phyloP scores from a whole-genome alignment of 306 rosid species.

The Pyrus communis region DNA sequence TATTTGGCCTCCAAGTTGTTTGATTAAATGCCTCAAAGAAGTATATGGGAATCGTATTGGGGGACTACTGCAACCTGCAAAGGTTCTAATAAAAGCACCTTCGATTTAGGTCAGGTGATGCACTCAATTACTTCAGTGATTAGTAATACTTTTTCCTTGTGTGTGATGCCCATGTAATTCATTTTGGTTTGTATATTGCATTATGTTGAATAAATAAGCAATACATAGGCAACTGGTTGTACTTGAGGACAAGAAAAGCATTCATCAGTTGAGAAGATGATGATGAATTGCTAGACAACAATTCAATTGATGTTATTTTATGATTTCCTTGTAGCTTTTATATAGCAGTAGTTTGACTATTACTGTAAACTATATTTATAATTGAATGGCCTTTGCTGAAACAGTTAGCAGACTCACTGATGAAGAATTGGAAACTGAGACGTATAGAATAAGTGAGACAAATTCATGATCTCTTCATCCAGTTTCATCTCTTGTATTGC shows the following conservation, averaged over 20 bases:
- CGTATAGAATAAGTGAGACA: slow-evolving; percentile 41
- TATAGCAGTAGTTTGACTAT: no score
- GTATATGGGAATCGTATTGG: not conserved
- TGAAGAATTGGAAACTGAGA: slow-evolving; percentile 58
- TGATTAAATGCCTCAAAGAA: no score
- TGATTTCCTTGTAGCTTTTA: no score
- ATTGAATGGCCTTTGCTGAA: slow-evolving; percentile 11
- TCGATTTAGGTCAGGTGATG: not conserved
- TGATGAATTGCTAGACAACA: no score
- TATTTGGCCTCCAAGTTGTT: no score
- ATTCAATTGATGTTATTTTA: no score
- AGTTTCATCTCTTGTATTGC: slow-evolving; percentile 35
- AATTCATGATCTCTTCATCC: slow-evolving; percentile 57
- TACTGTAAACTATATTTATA: not conserved
- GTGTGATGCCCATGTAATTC: not conserved
- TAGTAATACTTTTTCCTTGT: not conserved
- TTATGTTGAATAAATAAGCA: not conserved
- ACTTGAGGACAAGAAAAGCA: no score
- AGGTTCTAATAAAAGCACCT: not conserved
- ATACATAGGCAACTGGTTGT: no score
- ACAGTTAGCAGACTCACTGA: slow-evolving; percentile 55
- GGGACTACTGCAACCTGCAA: not conserved
- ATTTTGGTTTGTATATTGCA: not conserved
- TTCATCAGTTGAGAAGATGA: no score
- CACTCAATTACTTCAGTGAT: not conserved